Evolutionary conservation across 768 basidiomycete genomes (phyloP), one percentile per base, ranked within the genome.

Genomic region (Phaffia tasmanica): DNA sequence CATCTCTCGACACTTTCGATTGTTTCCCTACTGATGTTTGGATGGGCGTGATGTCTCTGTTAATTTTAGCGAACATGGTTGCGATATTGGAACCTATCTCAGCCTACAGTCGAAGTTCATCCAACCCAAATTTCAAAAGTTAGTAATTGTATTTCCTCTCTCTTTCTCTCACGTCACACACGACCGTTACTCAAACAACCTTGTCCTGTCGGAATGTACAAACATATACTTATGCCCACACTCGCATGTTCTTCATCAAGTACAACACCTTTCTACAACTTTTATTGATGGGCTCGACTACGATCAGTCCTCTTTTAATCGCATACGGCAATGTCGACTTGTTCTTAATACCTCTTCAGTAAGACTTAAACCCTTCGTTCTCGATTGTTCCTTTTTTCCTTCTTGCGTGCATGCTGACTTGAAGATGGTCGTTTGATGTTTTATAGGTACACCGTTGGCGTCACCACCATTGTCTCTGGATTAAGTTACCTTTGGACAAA

Each of bases 111-210:
- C 1, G 93, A 95, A 76, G 91, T 98, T 16, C 83, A 83, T 35
- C 94, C 94, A 0, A 98, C 95, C 15, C 77, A 77, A n/a, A 92
- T 99, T 60, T 94, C 90, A 80, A 98, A 94, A 80, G 89, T 87
- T 57, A 60, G 73, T 58, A 21, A 42, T 19, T 23, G 30, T 32
- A 0, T 55, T n/a, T 9, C 27, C 50, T 47, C 11, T 21, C 61
- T 46, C 15, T 65, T 3, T n/a, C 1, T 53, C 46, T 7, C 25
- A 3, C 47, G 25, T 25, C 27, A 7, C 30, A 67, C 61, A 62
- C 21, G 25, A 8, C 49, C 21, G 61, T 25, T 21, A 27, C 11
- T 30, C 25, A 25, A 29, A 6, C 68, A 53, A 42, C 51, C 42
- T 72, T 50, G 29, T 18, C 55, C 16, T 25, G 19, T 46, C 49